Evolutionary conservation across 768 basidiomycete genomes (phyloP).

Genomic region (Lactarius hatsudake): DNA sequence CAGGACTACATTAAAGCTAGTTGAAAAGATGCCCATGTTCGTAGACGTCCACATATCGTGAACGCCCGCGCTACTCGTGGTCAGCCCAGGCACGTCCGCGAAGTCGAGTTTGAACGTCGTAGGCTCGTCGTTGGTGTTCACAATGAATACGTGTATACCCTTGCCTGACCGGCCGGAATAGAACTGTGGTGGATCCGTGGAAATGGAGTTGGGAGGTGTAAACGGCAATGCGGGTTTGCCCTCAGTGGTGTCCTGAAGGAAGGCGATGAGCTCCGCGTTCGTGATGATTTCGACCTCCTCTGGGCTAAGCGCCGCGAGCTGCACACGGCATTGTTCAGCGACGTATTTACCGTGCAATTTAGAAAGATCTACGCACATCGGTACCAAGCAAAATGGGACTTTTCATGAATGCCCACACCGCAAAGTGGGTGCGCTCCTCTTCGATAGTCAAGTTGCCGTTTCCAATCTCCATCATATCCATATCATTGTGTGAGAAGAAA

Average conservation of each 20-base stretch:
- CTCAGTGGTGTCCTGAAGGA: slow-evolving; percentile 48
- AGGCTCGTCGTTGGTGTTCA: slow-evolving; percentile 43
- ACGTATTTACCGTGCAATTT: background rate
- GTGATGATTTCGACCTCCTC: slow-evolving; percentile 49
- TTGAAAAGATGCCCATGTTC: slow-evolving; percentile 43
- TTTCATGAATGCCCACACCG: slow-evolving; percentile 57
- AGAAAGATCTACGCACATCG: slow-evolving; percentile 31
- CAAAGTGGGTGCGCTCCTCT: slow-evolving; percentile 56
- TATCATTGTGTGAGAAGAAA: slow-evolving; percentile 53
- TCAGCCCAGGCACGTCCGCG: slow-evolving; percentile 45
- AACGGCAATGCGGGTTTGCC: slow-evolving; percentile 51
- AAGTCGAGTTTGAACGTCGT: slow-evolving; percentile 47
- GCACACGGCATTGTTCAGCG: background rate
- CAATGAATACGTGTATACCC: slow-evolving; percentile 54
- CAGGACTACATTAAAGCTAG: slow-evolving; percentile 41
- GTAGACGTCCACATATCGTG: slow-evolving; percentile 56
- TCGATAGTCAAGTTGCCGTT: slow-evolving; percentile 49
- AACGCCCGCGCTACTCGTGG: slow-evolving; percentile 35
- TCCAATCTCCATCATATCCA: slow-evolving; percentile 56
- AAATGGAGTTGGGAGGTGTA: slow-evolving; percentile 39
- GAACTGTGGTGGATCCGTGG: slow-evolving; percentile 50
- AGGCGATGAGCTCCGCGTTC: slow-evolving; percentile 52
- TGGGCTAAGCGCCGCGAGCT: slow-evolving; percentile 43
- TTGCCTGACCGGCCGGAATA: slow-evolving; percentile 49
- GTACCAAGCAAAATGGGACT: slow-evolving; percentile 53